phyloP scores from a whole-genome alignment of 805 yeast species.

The Monosporozyma aerobia region DNA sequence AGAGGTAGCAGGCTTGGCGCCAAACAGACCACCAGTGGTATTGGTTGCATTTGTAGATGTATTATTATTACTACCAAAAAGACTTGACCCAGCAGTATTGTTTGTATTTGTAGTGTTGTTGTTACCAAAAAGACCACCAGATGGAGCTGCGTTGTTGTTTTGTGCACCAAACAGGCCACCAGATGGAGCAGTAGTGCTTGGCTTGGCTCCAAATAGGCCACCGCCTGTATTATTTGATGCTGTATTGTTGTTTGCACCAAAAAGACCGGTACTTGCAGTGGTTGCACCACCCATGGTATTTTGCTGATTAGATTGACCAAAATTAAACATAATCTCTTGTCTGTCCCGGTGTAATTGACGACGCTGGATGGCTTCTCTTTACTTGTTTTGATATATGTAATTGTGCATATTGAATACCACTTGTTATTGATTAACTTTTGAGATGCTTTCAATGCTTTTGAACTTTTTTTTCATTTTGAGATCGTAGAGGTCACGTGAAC shows the following conservation, averaged over 20 bases:
- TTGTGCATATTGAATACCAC: background rate
- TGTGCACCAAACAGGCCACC: background rate
- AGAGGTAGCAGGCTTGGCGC: constrained; percentile 9
- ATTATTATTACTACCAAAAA: constrained; percentile 10
- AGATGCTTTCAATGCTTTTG: background rate
- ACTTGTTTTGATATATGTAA: background rate
- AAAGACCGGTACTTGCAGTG: constrained; percentile 3
- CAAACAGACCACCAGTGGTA: constrained; percentile 27
- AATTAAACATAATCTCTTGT: background rate
- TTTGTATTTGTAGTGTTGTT: constrained; percentile 6
- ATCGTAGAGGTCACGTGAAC: too few species aligned
- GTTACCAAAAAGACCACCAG: constrained; percentile 15
- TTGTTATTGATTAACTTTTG: too few species aligned
- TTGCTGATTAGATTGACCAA: constrained; percentile 1
- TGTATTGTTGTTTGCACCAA: constrained; percentile 9
- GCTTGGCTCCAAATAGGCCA: constrained; percentile 1
- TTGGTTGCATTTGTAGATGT: background rate
- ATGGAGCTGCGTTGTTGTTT: background rate
- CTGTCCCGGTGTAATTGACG: background rate
- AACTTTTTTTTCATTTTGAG: background rate
- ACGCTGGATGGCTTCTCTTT: background rate
- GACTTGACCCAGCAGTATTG: constrained; percentile 12
- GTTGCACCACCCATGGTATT: background rate
- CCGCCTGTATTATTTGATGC: constrained; percentile 1
- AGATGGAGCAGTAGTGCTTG: background rate